Evolutionary conservation across 2,329 filamentous ascomycete species (phyloP).

Genomic region (Colletotrichum eremochloae): DNA sequence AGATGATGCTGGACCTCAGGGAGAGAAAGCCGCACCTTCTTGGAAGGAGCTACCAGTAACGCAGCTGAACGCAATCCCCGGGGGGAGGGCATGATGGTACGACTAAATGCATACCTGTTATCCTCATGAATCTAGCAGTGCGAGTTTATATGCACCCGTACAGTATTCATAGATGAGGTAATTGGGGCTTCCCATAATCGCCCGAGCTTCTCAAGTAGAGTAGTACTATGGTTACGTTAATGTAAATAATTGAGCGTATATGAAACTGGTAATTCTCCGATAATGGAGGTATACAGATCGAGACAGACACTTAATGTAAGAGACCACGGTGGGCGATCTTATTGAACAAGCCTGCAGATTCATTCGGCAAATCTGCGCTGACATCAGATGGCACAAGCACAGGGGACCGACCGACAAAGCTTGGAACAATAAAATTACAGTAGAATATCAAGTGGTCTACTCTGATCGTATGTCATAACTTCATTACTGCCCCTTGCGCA

Average conservation of each 20-base stretch:
- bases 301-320: not conserved
- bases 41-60: conserved; percentile 60
- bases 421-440: conserved; percentile 14
- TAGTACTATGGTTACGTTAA: too few species aligned
- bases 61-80: too few species aligned
- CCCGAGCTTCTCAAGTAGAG: too few species aligned
- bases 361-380: not conserved
- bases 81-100: not conserved
- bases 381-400: not conserved
- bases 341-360: not conserved
- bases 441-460: not conserved
- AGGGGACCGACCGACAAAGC: not conserved
- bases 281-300: not conserved
- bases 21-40: conserved; percentile 78
- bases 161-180: not conserved
- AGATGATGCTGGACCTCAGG: conserved; percentile 82
- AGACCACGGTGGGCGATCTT: too few species aligned
- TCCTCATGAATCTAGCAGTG: not conserved
- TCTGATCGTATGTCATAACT: conserved; percentile 32
- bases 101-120: not conserved
- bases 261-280: not conserved
- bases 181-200: too few species aligned
- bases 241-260: not conserved
- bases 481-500: conserved; percentile 19
- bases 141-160: not conserved